Percentiles rank a stretch among this genome's conserved stretches.
Conservation (phyloP, 2,329 filamentous ascomycete species). For the Didymella pomorum region DNA sequence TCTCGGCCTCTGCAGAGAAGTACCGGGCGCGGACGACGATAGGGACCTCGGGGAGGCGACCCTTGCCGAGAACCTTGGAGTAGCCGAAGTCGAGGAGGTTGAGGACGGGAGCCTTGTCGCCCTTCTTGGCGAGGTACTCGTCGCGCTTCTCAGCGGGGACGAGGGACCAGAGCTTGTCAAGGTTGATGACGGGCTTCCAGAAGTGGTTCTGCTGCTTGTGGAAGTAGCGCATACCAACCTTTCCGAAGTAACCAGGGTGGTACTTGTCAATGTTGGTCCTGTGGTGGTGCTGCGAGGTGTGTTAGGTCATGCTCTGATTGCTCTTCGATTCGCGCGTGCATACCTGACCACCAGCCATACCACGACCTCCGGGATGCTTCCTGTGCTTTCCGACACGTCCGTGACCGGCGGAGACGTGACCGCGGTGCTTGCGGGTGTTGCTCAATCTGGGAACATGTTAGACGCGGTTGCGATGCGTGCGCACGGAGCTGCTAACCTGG, state of each 20-base stretch:
- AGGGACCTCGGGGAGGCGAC: slow-evolving; percentile 90
- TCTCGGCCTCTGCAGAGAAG: slow-evolving; percentile 94
- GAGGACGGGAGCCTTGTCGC: slow-evolving; percentile 94
- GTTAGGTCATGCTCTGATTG: slow-evolving; percentile 24
- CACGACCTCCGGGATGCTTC: slow-evolving; percentile 78
- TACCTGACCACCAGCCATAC: slow-evolving; percentile 93
- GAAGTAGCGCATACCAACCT: slow-evolving; percentile 77
- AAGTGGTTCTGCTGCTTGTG: slow-evolving; percentile 94
- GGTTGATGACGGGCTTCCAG: slow-evolving; percentile 99
- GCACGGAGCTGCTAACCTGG: slow-evolving; percentile 29
- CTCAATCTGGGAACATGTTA: slow-evolving; percentile 28
- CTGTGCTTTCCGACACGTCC: slow-evolving; percentile 99
- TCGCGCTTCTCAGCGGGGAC: slow-evolving; percentile 93
- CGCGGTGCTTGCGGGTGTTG: slow-evolving; percentile 66
- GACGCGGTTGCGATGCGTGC: background rate
- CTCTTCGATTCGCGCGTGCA: slow-evolving; percentile 28
- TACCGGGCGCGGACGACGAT: slow-evolving; percentile 94
- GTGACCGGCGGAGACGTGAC: slow-evolving; percentile 97
- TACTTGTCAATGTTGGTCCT: slow-evolving; percentile 91
- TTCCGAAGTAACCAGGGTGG: slow-evolving; percentile 99
- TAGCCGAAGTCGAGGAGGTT: slow-evolving; percentile 97
- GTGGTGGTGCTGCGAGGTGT: slow-evolving; percentile 77
- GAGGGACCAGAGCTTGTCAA: slow-evolving; percentile 99
- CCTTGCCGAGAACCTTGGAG: slow-evolving; percentile 99
- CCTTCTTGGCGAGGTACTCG: slow-evolving; percentile 85